These are phyloP conservation scores for Carex myosuroides DNA, from an alignment of 176 grass and related monocot genomes.

Conservation along the genomic window DNA sequence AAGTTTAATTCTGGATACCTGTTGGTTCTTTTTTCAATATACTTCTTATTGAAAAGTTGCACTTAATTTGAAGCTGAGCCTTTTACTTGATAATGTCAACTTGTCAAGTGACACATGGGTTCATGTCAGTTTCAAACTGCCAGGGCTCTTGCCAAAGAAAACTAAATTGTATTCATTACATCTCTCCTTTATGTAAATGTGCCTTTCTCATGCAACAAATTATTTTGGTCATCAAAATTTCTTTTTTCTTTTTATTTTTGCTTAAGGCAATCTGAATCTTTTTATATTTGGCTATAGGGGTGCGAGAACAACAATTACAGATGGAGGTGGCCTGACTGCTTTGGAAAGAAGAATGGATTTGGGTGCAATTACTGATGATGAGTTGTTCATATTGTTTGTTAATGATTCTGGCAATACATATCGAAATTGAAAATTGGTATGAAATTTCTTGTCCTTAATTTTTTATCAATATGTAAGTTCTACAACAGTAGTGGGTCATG, in stretches of 20 bases:
- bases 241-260: neutral
- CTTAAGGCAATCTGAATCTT: neutral
- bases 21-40: neutral
- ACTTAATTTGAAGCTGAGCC: neutral
- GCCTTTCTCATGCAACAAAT: neutral
- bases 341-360: constrained; percentile 37
- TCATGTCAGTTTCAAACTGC: neutral
- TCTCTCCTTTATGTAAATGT: neutral
- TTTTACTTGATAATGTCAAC: neutral
- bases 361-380: constrained; percentile 35
- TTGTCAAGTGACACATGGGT: neutral
- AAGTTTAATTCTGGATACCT: neutral
- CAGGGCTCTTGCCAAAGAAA: neutral
- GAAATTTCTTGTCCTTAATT: neutral
- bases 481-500: neutral
- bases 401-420: constrained; percentile 14
- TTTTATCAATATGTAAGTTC: neutral
- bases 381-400: constrained; percentile 36
- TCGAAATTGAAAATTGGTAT: constrained; percentile 17
- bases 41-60: neutral
- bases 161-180: neutral
- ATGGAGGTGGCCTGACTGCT: constrained; percentile 34
- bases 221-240: neutral
- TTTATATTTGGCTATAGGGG: constrained; percentile 10
- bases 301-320: constrained; percentile 27